Evolutionary conservation across 129 eudicot species (phyloP), one percentile per base, ranked within the genome.

Genomic region (Pittosporum tobira): DNA sequence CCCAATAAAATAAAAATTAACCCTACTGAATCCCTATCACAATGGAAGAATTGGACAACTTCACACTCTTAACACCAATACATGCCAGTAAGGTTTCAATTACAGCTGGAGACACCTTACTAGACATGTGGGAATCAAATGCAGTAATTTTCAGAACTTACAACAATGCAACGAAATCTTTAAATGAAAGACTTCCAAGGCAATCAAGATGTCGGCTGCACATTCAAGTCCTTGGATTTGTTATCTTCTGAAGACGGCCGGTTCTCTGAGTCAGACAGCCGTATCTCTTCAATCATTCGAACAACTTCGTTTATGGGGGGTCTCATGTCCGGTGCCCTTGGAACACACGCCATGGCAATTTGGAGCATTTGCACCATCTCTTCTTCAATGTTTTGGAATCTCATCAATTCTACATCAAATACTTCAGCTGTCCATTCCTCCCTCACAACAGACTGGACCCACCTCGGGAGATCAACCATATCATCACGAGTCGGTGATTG

Each of bases 371-470:
- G 96, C 49, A 87, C 96, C 96, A 87, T 87, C 72, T 87, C 96
- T 34, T 83, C 96, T 59, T 87, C 96, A 24, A 79, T 87, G 59
- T 87, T 80, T 48, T 79, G 85, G 30, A 77, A 83, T 31, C 73
- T 77, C 93, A 87, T 74, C 53, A 87, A 71, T 66, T 83, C 88
- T 2, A 82, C 93, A 31, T 87, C 96, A 47, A 87, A 87, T 19
- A 87, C 96, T 67, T 87, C 96, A 4, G 96, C 93, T 4, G 96
- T 87, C 96, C 96, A 87, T 52, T 87, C 96, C 69, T 87, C 96
- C 48, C 96, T 70, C 25, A 87, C 96, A n/a, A 87, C 96, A 2
- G 96, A 87, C 71, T 83, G 93, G 31, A 87, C 96, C 96, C 96
- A 87, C 64, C 93, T 62, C 0, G 96, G 96, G 19, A 87, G 85